Percentiles rank a stretch among this genome's conserved stretches.
Evolutionary conservation across 768 basidiomycete species (phyloP).

Genomic region (Porpolomopsis calyptriformis): DNA sequence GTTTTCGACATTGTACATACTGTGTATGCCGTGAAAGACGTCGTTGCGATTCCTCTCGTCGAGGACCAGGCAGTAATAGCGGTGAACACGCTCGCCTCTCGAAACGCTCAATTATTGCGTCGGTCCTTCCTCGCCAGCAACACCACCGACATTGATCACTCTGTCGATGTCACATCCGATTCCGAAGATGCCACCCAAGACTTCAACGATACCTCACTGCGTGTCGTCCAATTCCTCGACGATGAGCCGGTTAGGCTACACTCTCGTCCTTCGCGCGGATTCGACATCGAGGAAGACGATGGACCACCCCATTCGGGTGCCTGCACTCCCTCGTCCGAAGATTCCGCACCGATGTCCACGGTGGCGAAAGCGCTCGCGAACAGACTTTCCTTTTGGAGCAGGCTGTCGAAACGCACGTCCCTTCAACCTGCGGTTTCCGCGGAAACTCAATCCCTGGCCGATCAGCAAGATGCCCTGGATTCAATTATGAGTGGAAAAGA

Average conservation of each 20-base stretch:
- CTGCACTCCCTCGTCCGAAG: slow-evolving; percentile 46
- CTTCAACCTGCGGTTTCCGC: slow-evolving; percentile 14
- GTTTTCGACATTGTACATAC: slow-evolving; percentile 54
- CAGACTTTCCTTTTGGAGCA: slow-evolving; percentile 68
- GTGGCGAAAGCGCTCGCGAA: slow-evolving; percentile 54
- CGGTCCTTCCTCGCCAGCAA: slow-evolving; percentile 33
- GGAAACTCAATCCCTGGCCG: slow-evolving; percentile 2
- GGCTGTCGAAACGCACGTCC: slow-evolving; percentile 38
- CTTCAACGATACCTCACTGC: slow-evolving; percentile 19
- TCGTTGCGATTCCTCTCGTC: slow-evolving; percentile 61
- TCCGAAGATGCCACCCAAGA: too few relatives aligned
- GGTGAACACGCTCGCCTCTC: slow-evolving; percentile 42
- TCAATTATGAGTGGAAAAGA: slow-evolving; percentile 36
- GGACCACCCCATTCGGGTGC: slow-evolving; percentile 36
- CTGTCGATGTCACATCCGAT: too few relatives aligned
- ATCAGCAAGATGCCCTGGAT: slow-evolving; percentile 27
- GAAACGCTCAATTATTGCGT: slow-evolving; percentile 33
- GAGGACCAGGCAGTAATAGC: slow-evolving; percentile 49
- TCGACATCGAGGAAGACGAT: slow-evolving; percentile 14
- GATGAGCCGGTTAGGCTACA: slow-evolving; percentile 36
- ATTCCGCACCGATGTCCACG: slow-evolving; percentile 33
- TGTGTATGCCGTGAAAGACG: slow-evolving; percentile 59
- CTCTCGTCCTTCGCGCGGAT: slow-evolving; percentile 22
- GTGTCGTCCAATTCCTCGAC: slow-evolving; percentile 42
- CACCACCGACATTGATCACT: slow-evolving; percentile 10